Evolutionary conservation across 495 filamentous ascomycete species (phyloP), one percentile per base, ranked within the genome.

Genomic region (Talaromyces borbonicus): DNA sequence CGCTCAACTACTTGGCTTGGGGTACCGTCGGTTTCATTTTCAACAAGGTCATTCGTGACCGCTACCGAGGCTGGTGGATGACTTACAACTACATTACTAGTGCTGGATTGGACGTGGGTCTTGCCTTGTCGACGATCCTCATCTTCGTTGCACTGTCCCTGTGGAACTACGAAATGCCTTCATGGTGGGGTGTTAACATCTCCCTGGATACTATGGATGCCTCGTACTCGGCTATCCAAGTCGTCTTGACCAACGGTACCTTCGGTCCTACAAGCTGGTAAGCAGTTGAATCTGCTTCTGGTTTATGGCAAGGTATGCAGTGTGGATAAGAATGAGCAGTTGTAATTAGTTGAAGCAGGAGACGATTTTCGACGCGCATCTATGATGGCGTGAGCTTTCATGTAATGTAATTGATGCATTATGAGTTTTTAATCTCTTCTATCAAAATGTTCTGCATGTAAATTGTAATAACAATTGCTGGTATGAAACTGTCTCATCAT

Each of bases 1-100:
- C 72, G 0, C 60, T 77, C 8, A 77, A 71, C 55, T 77, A 73
- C 30, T 61, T 73, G 35, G 68, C 73, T 49, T 85, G 82, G 81
- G 80, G 78, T n/a, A 67, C 78, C 25, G 74, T 83, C 15, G 83
- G 83, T 2, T 69, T 74, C 43, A 33, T 78, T 31, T 86, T 85
- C 65, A 83, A 85, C 57, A 81, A 75, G 56, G 76, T 62, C 43
- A 75, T 85, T 49, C 69, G 76, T 30, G 66, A 78, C 49, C 68
- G 72, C 49, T 79, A 68, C 61, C 73, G 68, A 25, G 81, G 81
- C 25, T 86, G 82, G 83, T 86, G 81, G 83, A 67, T 81, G 67
- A 77, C 81, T 49, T 87, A 85, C 60, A 89, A 87, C 67, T 89
- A 87, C 57, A 68, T 87, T 52, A 74, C 80, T 0, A 84, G 82